Evolutionary conservation across 1,139 yeast species (phyloP).

Genomic region (Scheffersomyces parashehatae): DNA sequence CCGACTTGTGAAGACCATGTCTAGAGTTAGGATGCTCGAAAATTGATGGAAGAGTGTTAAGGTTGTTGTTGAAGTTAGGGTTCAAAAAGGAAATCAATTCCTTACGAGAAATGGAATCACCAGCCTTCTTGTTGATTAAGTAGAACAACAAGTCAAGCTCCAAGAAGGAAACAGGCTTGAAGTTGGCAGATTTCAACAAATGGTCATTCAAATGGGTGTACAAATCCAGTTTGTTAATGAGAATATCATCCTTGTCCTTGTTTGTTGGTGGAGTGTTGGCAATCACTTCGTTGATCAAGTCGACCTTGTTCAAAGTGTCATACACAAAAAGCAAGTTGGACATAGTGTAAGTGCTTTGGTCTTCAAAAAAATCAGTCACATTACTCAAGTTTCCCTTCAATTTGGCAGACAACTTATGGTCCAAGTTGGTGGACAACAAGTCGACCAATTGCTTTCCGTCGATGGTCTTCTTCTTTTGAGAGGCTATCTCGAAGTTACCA

Average conservation of each 20-base stretch:
- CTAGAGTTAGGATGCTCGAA: slow-evolving; percentile 39
- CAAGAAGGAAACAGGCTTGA: slow-evolving; percentile 46
- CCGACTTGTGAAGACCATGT: slow-evolving; percentile 21
- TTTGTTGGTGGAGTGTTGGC: slow-evolving; percentile 54
- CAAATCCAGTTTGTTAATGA: slow-evolving; percentile 45
- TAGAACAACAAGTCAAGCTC: slow-evolving; percentile 49
- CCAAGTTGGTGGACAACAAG: slow-evolving; percentile 39
- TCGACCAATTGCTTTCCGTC: slow-evolving; percentile 33
- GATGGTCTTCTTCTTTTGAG: slow-evolving; percentile 37
- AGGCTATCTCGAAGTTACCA: slow-evolving; percentile 43
- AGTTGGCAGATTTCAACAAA: slow-evolving; percentile 53
- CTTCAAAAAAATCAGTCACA: slow-evolving; percentile 40
- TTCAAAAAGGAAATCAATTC: slow-evolving; percentile 52
- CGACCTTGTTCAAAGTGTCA: slow-evolving; percentile 46
- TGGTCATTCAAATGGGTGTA: slow-evolving; percentile 51
- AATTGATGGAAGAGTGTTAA: slow-evolving; percentile 35
- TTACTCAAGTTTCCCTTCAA: slow-evolving; percentile 37
- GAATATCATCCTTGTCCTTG: slow-evolving; percentile 45
- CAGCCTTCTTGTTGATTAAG: slow-evolving; percentile 44
- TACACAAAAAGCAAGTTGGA: slow-evolving; percentile 46
- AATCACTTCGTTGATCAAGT: slow-evolving; percentile 59
- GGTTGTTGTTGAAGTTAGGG: slow-evolving; percentile 44
- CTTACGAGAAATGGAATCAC: slow-evolving; percentile 51
- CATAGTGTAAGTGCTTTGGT: slow-evolving; percentile 36
- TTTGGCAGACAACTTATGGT: slow-evolving; percentile 42